Evolutionary conservation across 768 basidiomycete species (phyloP).

Genomic region (Lactarius pseudohatsudake): DNA sequence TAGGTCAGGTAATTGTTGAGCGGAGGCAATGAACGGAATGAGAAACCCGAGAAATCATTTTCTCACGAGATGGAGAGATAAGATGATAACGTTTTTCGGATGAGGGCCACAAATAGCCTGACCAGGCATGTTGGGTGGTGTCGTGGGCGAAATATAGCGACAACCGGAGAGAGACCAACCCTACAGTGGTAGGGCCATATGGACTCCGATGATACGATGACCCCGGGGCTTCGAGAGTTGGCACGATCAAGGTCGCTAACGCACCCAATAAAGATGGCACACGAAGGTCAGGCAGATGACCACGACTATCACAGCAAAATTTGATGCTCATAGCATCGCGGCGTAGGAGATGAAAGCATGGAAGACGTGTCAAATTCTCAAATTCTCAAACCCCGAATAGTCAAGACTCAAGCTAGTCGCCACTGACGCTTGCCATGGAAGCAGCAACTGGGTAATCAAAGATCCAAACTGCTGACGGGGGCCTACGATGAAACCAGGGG

Average conservation of each 20-base stretch:
- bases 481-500: conserved; percentile 8
- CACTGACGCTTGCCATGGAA: neutral
- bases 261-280: neutral
- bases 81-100: neutral
- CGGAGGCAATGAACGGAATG: neutral
- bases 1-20: neutral
- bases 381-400: neutral
- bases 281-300: neutral
- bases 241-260: neutral
- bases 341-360: conserved; percentile 2
- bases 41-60: neutral
- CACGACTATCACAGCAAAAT: neutral
- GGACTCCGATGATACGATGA: neutral
- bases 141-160: neutral
- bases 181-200: neutral
- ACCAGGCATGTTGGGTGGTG: neutral
- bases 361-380: neutral
- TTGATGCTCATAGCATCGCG: neutral
- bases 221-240: neutral
- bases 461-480: neutral
- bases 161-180: neutral
- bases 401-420: neutral
- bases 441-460: neutral
- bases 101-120: neutral
- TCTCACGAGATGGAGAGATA: neutral